These are phyloP conservation scores for Zygotorulaspora florentina DNA, from an alignment of 805 yeast species.

Conservation along the genomic window DNA sequence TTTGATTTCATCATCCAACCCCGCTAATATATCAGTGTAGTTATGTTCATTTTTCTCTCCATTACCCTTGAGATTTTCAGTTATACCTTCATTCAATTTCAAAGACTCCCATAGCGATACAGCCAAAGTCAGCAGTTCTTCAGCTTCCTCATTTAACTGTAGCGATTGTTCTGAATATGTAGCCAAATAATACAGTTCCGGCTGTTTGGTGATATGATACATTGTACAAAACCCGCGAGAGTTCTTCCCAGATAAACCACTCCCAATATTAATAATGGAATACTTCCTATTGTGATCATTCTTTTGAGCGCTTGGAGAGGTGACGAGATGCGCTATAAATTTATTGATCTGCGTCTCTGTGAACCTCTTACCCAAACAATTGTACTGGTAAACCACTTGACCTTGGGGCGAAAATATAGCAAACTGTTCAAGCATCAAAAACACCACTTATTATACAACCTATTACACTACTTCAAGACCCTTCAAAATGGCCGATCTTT, in stretches of 20 bases:
- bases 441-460: not conserved
- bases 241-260: not conserved
- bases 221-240: conserved; percentile 22
- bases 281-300: conserved; percentile 20
- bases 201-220: conserved; percentile 33
- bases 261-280: conserved; percentile 15
- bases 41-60: conserved; percentile 28
- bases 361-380: conserved; percentile 28
- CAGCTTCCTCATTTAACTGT: conserved; percentile 42
- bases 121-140: conserved; percentile 39
- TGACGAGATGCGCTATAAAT: conserved; percentile 26
- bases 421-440: conserved; percentile 33
- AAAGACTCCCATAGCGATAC: conserved; percentile 36
- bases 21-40: conserved; percentile 29
- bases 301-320: conserved; percentile 23
- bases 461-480: not conserved
- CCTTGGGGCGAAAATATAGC: conserved; percentile 32
- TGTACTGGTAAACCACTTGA: conserved; percentile 29
- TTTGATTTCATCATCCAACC: conserved; percentile 33
- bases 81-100: conserved; percentile 29
- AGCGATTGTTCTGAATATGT: conserved; percentile 43
- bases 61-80: conserved; percentile 33
- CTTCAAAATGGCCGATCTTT: not conserved
- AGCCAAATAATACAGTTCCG: conserved; percentile 34
- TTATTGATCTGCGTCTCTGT: conserved; percentile 29